Conservation (phyloP, 768 basidiomycete species). For the Podaxis sp. region DNA sequence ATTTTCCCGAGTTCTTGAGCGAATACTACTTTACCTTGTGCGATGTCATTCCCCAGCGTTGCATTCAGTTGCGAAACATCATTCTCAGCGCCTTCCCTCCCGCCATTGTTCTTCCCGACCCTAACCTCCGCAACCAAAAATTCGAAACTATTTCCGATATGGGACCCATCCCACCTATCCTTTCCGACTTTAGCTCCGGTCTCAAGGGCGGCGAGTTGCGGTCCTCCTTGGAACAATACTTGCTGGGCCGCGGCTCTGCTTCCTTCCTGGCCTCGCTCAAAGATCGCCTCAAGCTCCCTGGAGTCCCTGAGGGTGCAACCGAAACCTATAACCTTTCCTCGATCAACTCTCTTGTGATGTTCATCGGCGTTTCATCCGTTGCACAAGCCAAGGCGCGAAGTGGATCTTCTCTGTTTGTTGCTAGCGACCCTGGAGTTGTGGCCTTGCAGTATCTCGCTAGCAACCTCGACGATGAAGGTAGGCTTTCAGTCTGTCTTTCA, state of each 20-base stretch:
- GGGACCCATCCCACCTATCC: conserved; percentile 87
- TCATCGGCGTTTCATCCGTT: conserved; percentile 91
- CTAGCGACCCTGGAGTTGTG: conserved; percentile 81
- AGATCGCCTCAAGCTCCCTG: conserved; percentile 64
- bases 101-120: conserved; percentile 78
- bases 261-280: conserved; percentile 77
- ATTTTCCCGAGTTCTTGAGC: conserved; percentile 97
- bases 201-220: conserved; percentile 82
- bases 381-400: conserved; percentile 85
- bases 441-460: conserved; percentile 80
- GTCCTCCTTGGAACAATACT: conserved; percentile 77
- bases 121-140: conserved; percentile 71
- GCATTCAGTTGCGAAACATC: conserved; percentile 96
- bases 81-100: conserved; percentile 94
- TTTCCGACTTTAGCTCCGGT: conserved; percentile 86
- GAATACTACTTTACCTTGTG: conserved; percentile 97
- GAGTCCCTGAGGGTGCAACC: conserved; percentile 39
- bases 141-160: conserved; percentile 83
- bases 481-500: conserved; percentile 21
- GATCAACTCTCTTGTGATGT: conserved; percentile 94
- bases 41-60: conserved; percentile 88
- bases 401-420: conserved; percentile 76
- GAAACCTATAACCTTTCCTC: conserved; percentile 85
- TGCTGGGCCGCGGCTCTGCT: conserved; percentile 71
- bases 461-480: conserved; percentile 90